Conservation (phyloP, 2,329 filamentous ascomycete genomes). For the Dichotomopilus funicola region DNA sequence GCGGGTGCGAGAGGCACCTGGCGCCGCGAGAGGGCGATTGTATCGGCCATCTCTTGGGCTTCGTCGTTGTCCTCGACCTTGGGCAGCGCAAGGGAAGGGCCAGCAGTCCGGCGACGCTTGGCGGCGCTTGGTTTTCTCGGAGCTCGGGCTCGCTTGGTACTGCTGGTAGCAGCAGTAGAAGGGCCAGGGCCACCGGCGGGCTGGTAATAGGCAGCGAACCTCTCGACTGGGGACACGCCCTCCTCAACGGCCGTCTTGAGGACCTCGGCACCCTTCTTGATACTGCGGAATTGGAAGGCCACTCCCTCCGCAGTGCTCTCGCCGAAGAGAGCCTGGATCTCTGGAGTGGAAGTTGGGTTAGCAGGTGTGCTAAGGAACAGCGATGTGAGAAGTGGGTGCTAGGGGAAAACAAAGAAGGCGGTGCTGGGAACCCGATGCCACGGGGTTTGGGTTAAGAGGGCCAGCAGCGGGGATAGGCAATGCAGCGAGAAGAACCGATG, state of each 20-base stretch:
- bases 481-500: too few relatives aligned
- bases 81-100: conserved; percentile 15
- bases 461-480: too few relatives aligned
- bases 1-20: conserved; percentile 24
- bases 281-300: conserved; percentile 53
- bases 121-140: neutral
- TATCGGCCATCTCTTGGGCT: conserved; percentile 25
- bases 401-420: too few relatives aligned
- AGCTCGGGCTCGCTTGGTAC: conserved; percentile 11
- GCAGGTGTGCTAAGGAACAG: too few relatives aligned
- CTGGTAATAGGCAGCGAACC: conserved; percentile 27
- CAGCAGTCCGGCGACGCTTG: neutral
- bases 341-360: conserved; percentile 29
- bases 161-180: conserved; percentile 23
- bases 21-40: conserved; percentile 14
- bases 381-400: too few relatives aligned
- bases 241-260: conserved; percentile 39
- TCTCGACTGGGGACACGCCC: conserved; percentile 40
- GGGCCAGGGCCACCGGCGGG: conserved; percentile 23
- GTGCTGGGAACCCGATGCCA: too few relatives aligned
- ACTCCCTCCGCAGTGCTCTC: conserved; percentile 52
- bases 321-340: conserved; percentile 54
- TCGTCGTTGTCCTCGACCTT: conserved; percentile 21
- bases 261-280: conserved; percentile 47
- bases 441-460: too few relatives aligned